Evolutionary conservation across 106 monocot species (phyloP), one percentile per base, ranked within the genome.

Genomic region (Allium sativum): DNA sequence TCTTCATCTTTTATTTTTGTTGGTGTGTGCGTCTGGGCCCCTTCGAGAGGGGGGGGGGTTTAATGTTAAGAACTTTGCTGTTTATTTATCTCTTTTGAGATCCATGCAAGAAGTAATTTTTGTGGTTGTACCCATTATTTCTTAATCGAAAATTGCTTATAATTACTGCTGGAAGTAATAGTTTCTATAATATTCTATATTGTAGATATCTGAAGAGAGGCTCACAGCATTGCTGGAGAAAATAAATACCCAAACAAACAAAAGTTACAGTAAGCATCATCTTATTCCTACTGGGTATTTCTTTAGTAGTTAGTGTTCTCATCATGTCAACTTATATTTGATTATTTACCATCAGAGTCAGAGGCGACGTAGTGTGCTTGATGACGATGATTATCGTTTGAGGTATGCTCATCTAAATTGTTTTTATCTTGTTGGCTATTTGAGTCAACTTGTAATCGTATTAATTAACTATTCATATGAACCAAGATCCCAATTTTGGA

Each of bases 311-410:
- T n/a, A n/a, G 31, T 31, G 31, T 31, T 31, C 31, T 31, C 31
- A 17, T 53, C n/a, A 5, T 21, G 17, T 18, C 12, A 19, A 13
- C 5, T 66, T 31, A 58, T 52, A 62, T 44, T 53, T 11, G 18
- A 7, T 51, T 52, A 51, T 42, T 21, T 51, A 59, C 21, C 19
- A 3, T 21, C 76, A 87, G 87, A 87, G 82, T 58, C 87, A 87
- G 61, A 79, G 87, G 76, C 79, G 86, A n/a, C 76, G 87, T 44
- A 82, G 82, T 62, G 79, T 87, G 53, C 81, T 85, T 61, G 85
- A 85, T 45, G 87, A 87, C 55, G 82, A 87, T 77, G 87, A 87
- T 56, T 87, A 21, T n/a, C n/a, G n/a, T n/a, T n/a, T n/a, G n/a
- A n/a, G n/a, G n/a, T n/a, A 7, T 50, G 3, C 8, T 50, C 48